Evolutionary conservation across 1,284 basidiomycete genomes (phyloP).

Genomic region (Heterobasidion occidentale): DNA sequence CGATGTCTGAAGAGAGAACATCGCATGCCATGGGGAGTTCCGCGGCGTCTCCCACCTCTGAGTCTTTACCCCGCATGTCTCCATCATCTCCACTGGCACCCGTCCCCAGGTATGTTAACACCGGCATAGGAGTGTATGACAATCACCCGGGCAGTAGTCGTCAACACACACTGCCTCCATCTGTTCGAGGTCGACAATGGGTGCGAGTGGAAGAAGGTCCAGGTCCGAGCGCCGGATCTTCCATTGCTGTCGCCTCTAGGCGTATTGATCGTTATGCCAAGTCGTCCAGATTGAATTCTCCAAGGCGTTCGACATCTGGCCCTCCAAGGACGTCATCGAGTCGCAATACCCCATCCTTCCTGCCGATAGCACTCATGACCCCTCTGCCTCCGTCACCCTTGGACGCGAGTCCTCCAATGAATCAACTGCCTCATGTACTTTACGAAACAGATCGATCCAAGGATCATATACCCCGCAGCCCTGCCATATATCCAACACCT

Average conservation of each 20-base stretch:
- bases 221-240: not conserved
- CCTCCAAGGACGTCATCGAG: constrained; percentile 21
- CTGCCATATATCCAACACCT: constrained; percentile 2
- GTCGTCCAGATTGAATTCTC: not conserved
- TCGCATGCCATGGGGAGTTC: constrained; percentile 11
- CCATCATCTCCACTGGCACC: constrained; percentile 6
- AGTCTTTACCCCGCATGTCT: constrained; percentile 8
- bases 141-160: not conserved
- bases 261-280: not conserved
- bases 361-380: constrained; percentile 15
- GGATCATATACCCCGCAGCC: constrained; percentile 8
- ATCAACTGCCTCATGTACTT: constrained; percentile 10
- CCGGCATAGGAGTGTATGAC: not conserved
- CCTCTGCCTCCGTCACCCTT: constrained; percentile 13
- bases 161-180: not conserved
- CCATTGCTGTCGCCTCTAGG: not conserved
- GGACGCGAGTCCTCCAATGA: constrained; percentile 1
- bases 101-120: not conserved
- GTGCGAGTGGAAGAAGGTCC: not conserved
- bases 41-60: constrained; percentile 1
- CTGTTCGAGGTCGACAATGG: not conserved
- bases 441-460: constrained; percentile 11
- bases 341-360: constrained; percentile 16
- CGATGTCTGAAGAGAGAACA: constrained; percentile 34
- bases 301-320: constrained; percentile 26